Percentiles rank a stretch among this genome's conserved stretches.
Evolutionary conservation across 495 filamentous ascomycete genomes (phyloP).

Genomic region (Neurospora sp.): DNA sequence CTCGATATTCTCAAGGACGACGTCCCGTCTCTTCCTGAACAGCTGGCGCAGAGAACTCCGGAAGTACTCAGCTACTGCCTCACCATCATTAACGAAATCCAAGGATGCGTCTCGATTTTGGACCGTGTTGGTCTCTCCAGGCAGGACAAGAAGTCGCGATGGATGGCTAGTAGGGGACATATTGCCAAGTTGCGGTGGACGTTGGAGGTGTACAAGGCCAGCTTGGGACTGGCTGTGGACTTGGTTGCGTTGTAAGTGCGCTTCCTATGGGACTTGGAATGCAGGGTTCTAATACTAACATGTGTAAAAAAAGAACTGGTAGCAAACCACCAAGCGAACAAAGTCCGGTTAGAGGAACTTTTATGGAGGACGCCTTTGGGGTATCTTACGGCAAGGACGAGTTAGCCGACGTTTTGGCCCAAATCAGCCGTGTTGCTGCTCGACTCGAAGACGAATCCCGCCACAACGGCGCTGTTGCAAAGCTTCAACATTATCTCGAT

Average conservation of each 20-base stretch:
- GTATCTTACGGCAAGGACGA: conserved; percentile 4
- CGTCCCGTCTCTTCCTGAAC: conserved; percentile 24
- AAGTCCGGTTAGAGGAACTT: neutral
- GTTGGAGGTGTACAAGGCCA: conserved; percentile 28
- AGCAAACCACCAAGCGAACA: neutral
- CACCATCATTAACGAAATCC: conserved; percentile 25
- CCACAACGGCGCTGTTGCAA: conserved; percentile 21
- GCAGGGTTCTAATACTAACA: neutral
- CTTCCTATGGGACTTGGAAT: neutral
- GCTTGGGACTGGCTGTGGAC: conserved; percentile 32
- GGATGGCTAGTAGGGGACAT: conserved; percentile 27
- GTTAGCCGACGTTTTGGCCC: conserved; percentile 1
- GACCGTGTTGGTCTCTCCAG: conserved; percentile 20
- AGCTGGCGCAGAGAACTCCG: conserved; percentile 28
- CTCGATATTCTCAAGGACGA: conserved; percentile 38
- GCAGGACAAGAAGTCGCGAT: conserved; percentile 31
- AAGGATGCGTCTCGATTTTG: conserved; percentile 21
- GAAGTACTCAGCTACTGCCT: conserved; percentile 27
- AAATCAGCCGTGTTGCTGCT: conserved; percentile 7
- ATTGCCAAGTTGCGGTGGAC: conserved; percentile 23
- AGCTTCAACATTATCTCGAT: conserved; percentile 27
- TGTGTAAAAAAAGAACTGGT: neutral
- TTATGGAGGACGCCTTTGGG: neutral
- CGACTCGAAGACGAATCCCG: conserved; percentile 17
- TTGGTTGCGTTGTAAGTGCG: conserved; percentile 28